Evolutionary conservation across 2,329 filamentous ascomycete genomes (phyloP), one percentile per base, ranked within the genome.

Genomic region (Ophiocordyceps camponoti-floridani): DNA sequence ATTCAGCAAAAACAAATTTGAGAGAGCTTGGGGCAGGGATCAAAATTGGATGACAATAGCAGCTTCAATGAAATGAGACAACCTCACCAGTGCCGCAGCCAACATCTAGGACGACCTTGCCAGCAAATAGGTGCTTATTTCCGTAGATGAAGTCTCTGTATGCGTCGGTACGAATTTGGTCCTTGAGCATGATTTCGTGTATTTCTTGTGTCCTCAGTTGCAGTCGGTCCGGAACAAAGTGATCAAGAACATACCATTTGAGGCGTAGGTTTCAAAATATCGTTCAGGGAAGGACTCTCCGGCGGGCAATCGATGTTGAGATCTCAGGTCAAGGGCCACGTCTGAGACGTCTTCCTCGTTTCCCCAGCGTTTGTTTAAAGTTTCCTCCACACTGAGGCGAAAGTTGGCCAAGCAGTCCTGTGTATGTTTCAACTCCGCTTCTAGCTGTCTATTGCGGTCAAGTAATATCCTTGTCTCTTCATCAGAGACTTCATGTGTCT

Each of bases 121-220:
- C 84, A 30, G 79, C 77, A 62, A 95, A 94, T 4, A 94, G 66
- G 51, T 85, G 69, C 61, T 94, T 91, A 66, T 95, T 86, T 52
- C 79, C 77, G 65, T 95, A 94, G 55, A 95, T 87, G 59, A 95
- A 94, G 63, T 96, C 87, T 41, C 88, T 79, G 63, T 96, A 96
- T 3, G 85, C 82, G 54, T 94, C 84, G 11, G 88, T 96, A 44
- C 88, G 82, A 38, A 94, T 72, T 0, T 75, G 70, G 56, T 96
- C 88, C 60, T 94, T 94, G 49, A 96, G 73, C 88, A 96, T 96
- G 8, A 83, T 87, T 58, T 94, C 86, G 60, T 96, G 88, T 46
- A 96, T 95, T 46, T 86, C 84, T 83, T 28, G 3, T 14, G 12
- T 10, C 0, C 8, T 38, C 38, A 51, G 48, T 28, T 13, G 41